A percentile compares a stretch with the other conserved stretches of the same genome.
phyloP scores from a whole-genome alignment of 2,329 filamentous ascomycete genomes.

The Ceratocystis huliohia region DNA sequence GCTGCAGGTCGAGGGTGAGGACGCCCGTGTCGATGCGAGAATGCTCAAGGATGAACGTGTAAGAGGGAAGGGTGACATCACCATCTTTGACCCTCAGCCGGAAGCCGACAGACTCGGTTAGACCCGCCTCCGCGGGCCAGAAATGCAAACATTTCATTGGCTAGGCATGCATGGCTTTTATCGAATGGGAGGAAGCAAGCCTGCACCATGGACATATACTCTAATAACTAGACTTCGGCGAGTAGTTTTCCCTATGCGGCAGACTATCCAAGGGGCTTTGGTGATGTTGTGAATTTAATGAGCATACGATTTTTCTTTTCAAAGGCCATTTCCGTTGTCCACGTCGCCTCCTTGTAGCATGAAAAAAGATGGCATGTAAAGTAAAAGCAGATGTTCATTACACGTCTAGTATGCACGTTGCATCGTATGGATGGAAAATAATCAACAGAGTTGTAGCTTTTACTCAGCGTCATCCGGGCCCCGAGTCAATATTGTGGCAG shows the following conservation, averaged over 20 bases:
- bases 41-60: slow-evolving; percentile 90
- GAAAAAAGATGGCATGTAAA: neutral
- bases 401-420: slow-evolving; percentile 17
- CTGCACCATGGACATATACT: neutral
- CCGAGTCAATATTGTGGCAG: slow-evolving; percentile 62
- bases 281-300: slow-evolving; percentile 11
- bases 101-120: slow-evolving; percentile 66
- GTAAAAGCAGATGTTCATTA: slow-evolving; percentile 16
- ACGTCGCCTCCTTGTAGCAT: too few relatives aligned
- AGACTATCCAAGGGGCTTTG: neutral
- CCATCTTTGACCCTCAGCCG: slow-evolving; percentile 64
- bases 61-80: slow-evolving; percentile 43
- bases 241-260: neutral
- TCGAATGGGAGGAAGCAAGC: neutral
- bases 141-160: neutral
- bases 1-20: slow-evolving; percentile 80
- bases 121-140: slow-evolving; percentile 23
- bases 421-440: slow-evolving; percentile 22
- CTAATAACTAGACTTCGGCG: neutral
- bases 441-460: neutral
- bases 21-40: slow-evolving; percentile 69
- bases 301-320: slow-evolving; percentile 13
- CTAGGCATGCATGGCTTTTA: neutral
- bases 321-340: too few relatives aligned
- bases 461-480: slow-evolving; percentile 30